Conservation (phyloP, 2,329 filamentous ascomycete species). For the Alternaria incomplexa region DNA sequence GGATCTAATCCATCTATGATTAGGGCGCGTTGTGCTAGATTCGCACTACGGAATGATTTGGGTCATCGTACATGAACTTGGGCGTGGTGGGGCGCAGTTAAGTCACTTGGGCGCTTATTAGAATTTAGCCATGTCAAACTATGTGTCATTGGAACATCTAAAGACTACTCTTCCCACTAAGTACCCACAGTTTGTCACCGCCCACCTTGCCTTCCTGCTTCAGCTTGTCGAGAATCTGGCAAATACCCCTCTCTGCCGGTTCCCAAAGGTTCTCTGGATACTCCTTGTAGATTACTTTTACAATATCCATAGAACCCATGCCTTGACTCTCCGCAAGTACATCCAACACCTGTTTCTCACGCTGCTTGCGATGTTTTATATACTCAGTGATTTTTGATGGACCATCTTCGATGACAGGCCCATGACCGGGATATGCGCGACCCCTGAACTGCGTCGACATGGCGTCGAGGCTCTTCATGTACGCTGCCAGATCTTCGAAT, state of each 20-base stretch:
- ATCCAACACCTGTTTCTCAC: conserved; percentile 63
- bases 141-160: conserved; percentile 16
- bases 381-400: conserved; percentile 78
- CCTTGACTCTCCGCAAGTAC: conserved; percentile 40
- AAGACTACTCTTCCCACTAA: conserved; percentile 41
- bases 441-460: conserved; percentile 73
- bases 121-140: not conserved
- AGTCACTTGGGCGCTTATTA: not conserved
- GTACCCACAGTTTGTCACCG: conserved; percentile 44
- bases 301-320: conserved; percentile 82
- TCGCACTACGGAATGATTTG: not conserved
- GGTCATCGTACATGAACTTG: not conserved
- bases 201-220: conserved; percentile 72
- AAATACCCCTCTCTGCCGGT: conserved; percentile 76
- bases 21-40: too few species aligned
- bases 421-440: conserved; percentile 86
- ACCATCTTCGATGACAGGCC: conserved; percentile 76
- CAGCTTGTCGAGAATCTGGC: conserved; percentile 82
- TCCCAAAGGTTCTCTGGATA: conserved; percentile 76
- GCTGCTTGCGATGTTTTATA: conserved; percentile 76
- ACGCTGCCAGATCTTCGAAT: conserved; percentile 76
- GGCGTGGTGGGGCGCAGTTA: not conserved
- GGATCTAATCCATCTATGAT: not conserved
- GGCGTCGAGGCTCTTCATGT: conserved; percentile 70
- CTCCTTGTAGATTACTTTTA: conserved; percentile 84